Base-by-base conservation (phyloP, 1,139 yeast genomes). In the Lodderomyces parapsilosis region DNA sequence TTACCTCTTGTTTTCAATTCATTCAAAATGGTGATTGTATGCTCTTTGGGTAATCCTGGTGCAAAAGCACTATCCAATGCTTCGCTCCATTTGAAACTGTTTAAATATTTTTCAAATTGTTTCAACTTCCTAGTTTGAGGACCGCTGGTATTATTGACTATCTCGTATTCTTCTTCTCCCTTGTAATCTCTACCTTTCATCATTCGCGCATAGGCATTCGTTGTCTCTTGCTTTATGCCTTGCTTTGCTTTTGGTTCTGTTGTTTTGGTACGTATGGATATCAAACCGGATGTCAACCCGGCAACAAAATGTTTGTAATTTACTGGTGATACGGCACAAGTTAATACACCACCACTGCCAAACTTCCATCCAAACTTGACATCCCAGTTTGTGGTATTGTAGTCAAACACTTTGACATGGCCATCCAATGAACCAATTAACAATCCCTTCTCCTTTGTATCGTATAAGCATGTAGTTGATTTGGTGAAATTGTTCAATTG, bases 341-440 rank as follows among this genome's bases (percentile, higher is more conserved):
- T 76, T 53, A 93, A 71, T 0, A 93, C 96, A 35, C 96, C 95
- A 13, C 94, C 90, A 49, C 69, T 62, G 33, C 96, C 96, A 58
- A 86, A 91, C 63, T 91, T 93, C 98, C 98, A 93, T 36, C 98
- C 98, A 62, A 90, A 93, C 60, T 86, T 87, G 50, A 91, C 96
- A 48, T 86, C 86, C 91, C 95, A 93, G 49, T 78, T 71, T 39
- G 85, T 70, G 20, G 84, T 74, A 30, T 80, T 68, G 28, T 88
- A 80, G 63, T 91, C 98, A 62, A 93, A 88, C 38, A 91, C 90
- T 65, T 93, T 93, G 46, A 93, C 96, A 63, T 93, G 99, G 14
- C 99, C 99, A 64, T 93, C 99, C 47, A 93, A 73, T 0, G 97
- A 91, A 18, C 98, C 97, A 7, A 96, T 97, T 40, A 93, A 66